These are phyloP conservation scores for Strobilomyces confusus DNA, from an alignment of 768 basidiomycete genomes.

Conservation along the genomic window DNA sequence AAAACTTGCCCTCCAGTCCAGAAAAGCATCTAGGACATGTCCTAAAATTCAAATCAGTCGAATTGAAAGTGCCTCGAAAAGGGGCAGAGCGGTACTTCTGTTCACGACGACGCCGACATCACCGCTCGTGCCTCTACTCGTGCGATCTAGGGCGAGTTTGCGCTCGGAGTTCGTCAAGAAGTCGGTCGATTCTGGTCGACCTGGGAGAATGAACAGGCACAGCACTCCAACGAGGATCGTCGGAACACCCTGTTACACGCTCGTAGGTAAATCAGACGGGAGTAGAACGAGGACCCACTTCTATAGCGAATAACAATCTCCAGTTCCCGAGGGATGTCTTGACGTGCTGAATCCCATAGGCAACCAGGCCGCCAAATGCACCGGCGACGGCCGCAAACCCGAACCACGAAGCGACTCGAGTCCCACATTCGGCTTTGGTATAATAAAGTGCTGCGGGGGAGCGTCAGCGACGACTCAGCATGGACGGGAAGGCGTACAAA, in stretches of 20 bases:
- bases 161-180: slow-evolving; percentile 33
- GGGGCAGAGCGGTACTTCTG: slow-evolving; percentile 24
- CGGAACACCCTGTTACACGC: slow-evolving; percentile 53
- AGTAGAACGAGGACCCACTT: slow-evolving; percentile 6
- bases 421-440: slow-evolving; percentile 44
- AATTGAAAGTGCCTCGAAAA: background rate
- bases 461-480: slow-evolving; percentile 14
- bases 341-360: slow-evolving; percentile 47
- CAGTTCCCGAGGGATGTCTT: slow-evolving; percentile 38
- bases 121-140: slow-evolving; percentile 40
- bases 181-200: slow-evolving; percentile 30
- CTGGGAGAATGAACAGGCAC: slow-evolving; percentile 30
- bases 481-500: slow-evolving; percentile 18
- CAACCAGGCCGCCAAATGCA: slow-evolving; percentile 53
- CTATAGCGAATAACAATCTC: slow-evolving; percentile 34
- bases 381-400: slow-evolving; percentile 55
- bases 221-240: slow-evolving; percentile 27
- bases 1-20: slow-evolving; percentile 41
- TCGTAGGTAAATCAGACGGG: background rate
- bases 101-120: slow-evolving; percentile 42
- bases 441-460: slow-evolving; percentile 42
- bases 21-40: slow-evolving; percentile 42
- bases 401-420: slow-evolving; percentile 50
- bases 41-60: slow-evolving; percentile 21
- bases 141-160: slow-evolving; percentile 30